These are phyloP conservation scores for Penstemon barbatus DNA, from an alignment of 257 asterid genomes.

Conservation along the genomic window DNA sequence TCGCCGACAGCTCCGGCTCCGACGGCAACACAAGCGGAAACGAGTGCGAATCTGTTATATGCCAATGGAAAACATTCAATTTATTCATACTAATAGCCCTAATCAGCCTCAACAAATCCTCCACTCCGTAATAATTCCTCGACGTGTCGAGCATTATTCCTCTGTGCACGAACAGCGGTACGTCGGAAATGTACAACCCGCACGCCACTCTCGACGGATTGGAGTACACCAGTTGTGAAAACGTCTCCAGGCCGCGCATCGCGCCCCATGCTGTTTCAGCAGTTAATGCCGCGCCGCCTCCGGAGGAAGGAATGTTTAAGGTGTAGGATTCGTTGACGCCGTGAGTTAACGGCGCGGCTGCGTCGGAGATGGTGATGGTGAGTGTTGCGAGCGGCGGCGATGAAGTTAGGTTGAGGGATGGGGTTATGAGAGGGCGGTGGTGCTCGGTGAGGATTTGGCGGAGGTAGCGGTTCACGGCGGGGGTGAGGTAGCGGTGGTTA, in stretches of 20 bases:
- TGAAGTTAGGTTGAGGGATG: slow-evolving; percentile 52
- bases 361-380: slow-evolving; percentile 43
- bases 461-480: slow-evolving; percentile 70
- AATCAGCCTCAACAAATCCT: slow-evolving; percentile 65
- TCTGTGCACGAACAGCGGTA: slow-evolving; percentile 66
- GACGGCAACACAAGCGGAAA: slow-evolving; percentile 75
- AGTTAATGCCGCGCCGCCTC: slow-evolving; percentile 38
- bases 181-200: slow-evolving; percentile 58
- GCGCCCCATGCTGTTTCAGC: slow-evolving; percentile 85
- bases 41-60: slow-evolving; percentile 88
- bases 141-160: slow-evolving; percentile 84
- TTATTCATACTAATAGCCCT: slow-evolving; percentile 87
- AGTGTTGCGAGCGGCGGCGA: slow-evolving; percentile 45
- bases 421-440: slow-evolving; percentile 55
- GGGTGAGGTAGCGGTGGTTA: slow-evolving; percentile 47
- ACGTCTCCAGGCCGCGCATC: slow-evolving; percentile 84
- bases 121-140: slow-evolving; percentile 64
- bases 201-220: slow-evolving; percentile 48
- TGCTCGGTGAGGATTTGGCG: slow-evolving; percentile 41
- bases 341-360: slow-evolving; percentile 49
- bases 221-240: slow-evolving; percentile 74
- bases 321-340: slow-evolving; percentile 86
- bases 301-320: slow-evolving; percentile 43
- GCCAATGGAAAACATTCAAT: slow-evolving; percentile 95
- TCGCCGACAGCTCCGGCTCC: slow-evolving; percentile 71